These are phyloP conservation scores for Cladosporium halotolerans DNA, from an alignment of 2,329 filamentous ascomycete genomes.

Conservation along the genomic window DNA sequence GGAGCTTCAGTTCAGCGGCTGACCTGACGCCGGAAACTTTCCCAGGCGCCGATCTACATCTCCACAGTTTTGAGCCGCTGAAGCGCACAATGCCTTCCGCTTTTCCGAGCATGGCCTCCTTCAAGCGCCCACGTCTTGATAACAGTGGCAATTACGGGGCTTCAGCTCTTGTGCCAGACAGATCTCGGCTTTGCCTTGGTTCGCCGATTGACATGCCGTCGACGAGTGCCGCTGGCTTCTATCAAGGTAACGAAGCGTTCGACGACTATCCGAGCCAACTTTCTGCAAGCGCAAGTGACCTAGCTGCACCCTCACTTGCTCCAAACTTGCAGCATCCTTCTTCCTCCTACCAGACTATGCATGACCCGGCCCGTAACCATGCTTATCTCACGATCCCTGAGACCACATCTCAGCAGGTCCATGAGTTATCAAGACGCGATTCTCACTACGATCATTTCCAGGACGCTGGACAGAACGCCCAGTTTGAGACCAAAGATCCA, in stretches of 20 bases:
- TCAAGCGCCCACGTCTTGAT: constrained; percentile 13
- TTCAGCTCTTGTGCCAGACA: background rate
- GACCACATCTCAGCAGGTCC: background rate
- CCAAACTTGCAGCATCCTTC: too few species aligned
- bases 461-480: background rate
- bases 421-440: background rate
- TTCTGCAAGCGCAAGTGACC: background rate
- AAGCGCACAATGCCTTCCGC: constrained; percentile 10
- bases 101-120: background rate
- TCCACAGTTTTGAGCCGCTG: constrained; percentile 1
- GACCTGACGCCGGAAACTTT: constrained; percentile 8
- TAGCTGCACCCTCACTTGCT: background rate
- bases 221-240: background rate
- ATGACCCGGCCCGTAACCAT: background rate
- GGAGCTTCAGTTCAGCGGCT: constrained; percentile 6
- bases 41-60: background rate
- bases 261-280: background rate
- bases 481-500: background rate
- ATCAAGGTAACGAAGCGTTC: background rate
- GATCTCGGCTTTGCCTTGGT: background rate
- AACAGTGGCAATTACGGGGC: constrained; percentile 2
- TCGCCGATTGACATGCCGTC: background rate
- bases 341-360: background rate
- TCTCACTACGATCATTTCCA: background rate
- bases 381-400: background rate